Base-by-base conservation (phyloP, 1,139 yeast genomes). In the Kazachstania sp. region DNA sequence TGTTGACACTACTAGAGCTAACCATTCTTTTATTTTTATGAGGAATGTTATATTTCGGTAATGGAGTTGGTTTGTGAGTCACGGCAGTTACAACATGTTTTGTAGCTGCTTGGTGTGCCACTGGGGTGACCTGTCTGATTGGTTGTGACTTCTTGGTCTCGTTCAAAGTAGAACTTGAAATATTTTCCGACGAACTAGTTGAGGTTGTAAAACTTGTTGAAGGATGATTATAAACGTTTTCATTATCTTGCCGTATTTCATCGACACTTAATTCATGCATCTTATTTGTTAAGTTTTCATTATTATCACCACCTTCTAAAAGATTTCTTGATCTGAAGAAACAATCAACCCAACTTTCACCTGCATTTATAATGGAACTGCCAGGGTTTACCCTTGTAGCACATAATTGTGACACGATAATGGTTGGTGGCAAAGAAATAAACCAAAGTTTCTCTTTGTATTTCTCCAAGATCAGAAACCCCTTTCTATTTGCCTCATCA, bases 401-500 rank as follows among this genome's bases (percentile, higher is more conserved):
- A 41, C 26, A 41, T 23, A 40, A 41, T 48, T 36, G 47, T 52
- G 43, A 49, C 45, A 44, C 23, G 41, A 52, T 35, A 45, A 34
- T 7, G 2, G 48, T 37, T 26, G 56, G 43, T 31, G 70, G 67
- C 12, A 67, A 47, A 47, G 83, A 70, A 49, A 83, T 80, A 4
- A 83, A 72, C 65, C 84, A 70, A 52, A 77, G 77, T 39, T 81
- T 82, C 49, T 74, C 72, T 53, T 74, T 75, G 47, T 78, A 71
- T 55, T 81, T 69, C 56, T 83, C 90, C 35, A 83, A 62, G 15
- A 83, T 81, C 45, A 83, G 69, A 56, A 78, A 83, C 1, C 90
- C 90, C 47, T 69, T 75, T 36, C 67, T 68, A n/a, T 64, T 67
- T 13, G 65, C 67, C 41, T 77, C 83, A 53, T 77, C 75, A 62